Evolutionary conservation across 768 basidiomycete genomes (phyloP), one percentile per base, ranked within the genome.

Genomic region (Auricularia sp.): DNA sequence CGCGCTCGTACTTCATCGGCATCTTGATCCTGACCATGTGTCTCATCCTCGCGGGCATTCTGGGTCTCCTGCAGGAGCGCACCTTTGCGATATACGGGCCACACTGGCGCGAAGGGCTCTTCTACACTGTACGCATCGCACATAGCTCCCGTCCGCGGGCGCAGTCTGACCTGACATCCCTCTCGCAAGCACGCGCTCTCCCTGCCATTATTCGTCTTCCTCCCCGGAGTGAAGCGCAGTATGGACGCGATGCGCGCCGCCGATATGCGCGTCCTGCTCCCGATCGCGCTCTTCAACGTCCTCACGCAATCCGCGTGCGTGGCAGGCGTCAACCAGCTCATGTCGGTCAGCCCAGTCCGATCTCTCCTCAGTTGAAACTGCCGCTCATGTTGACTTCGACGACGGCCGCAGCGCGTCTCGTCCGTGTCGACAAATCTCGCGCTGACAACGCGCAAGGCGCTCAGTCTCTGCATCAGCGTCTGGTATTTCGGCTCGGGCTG

Each of bases 401-500:
- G 14, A 59, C 23, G 47, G 7, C 59, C 63, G 3, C 65, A 89
- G 87, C 80, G 83, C 75, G 86, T 90, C 10, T 89, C 90, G 7
- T 86, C 87, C 1, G 87, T 92, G 1, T 88, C 88, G 3, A 91
- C 90, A 6, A 91, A 91, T 68, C 81, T 94, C 51, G 84, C 90
- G 18, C 78, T 93, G 39, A 93, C 91, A 1, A 77, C 86, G 0
- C 83, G 92, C 61, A 94, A 94, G 72, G 91, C 91, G 5, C 72
- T 91, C 59, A 89, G 87, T 67, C 79, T 94, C 23, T 87, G 84
- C 68, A 83, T 93, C 65, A 89, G 87, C 69, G 87, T 94, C 7
- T 91, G 88, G 88, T 91, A 84, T 83, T 92, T 91, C 70, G 86
- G 86, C 1, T 85, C 83, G 66, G 84, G 83, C 3, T 86, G 88